Percentiles rank a stretch among this genome's conserved stretches.
Evolutionary conservation across 495 filamentous ascomycete genomes (phyloP).

Genomic region (Articulospora tetracladia): DNA sequence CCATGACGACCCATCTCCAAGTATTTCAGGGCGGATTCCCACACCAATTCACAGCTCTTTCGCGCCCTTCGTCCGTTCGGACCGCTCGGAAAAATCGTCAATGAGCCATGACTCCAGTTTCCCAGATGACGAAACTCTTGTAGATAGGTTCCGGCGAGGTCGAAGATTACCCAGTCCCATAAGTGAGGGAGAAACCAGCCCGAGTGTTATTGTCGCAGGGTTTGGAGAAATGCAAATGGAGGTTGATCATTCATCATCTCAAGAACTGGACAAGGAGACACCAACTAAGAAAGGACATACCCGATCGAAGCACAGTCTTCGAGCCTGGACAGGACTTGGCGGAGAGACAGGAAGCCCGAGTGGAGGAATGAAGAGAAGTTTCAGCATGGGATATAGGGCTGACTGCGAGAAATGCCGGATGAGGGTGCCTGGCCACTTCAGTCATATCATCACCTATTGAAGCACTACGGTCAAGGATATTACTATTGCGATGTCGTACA

Average conservation of each 20-base stretch:
- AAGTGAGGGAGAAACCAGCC: constrained; percentile 25
- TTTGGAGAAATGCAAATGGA: constrained; percentile 29
- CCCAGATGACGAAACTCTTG: constrained; percentile 22
- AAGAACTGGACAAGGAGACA: constrained; percentile 9
- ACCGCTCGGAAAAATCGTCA: constrained; percentile 17
- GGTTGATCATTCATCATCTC: constrained; percentile 12
- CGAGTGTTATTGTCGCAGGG: constrained; percentile 24
- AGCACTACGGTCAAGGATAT: background rate
- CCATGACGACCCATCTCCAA: constrained; percentile 22
- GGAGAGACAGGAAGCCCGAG: background rate
- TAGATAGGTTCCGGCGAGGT: constrained; percentile 18
- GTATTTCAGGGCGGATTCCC: constrained; percentile 24
- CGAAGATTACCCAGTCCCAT: constrained; percentile 27
- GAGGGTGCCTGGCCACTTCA: constrained; percentile 83
- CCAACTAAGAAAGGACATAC: constrained; percentile 27
- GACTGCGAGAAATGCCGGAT: constrained; percentile 83
- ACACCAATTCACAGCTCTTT: constrained; percentile 29
- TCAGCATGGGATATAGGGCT: constrained; percentile 80
- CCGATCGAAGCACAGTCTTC: constrained; percentile 27
- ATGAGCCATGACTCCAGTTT: constrained; percentile 13
- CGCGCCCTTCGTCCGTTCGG: constrained; percentile 16
- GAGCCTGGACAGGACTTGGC: constrained; percentile 21
- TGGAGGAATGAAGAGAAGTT: constrained; percentile 53
- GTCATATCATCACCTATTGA: constrained; percentile 60
- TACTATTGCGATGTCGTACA: background rate